A percentile compares a stretch with the other conserved stretches of the same genome.
phyloP scores from a whole-genome alignment of 2,329 filamentous ascomycete species.

The Talaromyces sp. region DNA sequence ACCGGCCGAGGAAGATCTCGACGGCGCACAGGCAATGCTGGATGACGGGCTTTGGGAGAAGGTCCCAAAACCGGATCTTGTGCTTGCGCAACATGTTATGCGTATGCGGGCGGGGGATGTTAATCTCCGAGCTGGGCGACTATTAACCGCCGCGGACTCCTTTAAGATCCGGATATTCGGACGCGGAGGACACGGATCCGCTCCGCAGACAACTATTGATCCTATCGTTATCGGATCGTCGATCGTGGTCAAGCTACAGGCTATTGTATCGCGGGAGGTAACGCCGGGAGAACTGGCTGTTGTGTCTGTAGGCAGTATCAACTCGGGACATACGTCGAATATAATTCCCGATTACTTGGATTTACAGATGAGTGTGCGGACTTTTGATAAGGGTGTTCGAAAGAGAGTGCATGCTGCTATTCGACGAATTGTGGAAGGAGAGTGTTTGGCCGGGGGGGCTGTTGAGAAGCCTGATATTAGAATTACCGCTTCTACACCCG shows the following conservation, averaged over 20 bases:
- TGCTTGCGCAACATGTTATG: conserved; percentile 60
- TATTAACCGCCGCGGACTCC: conserved; percentile 41
- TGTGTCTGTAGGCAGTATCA: conserved; percentile 49
- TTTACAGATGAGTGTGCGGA: conserved; percentile 48
- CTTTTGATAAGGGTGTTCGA: conserved; percentile 34
- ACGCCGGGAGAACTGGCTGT: conserved; percentile 46
- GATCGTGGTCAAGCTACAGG: conserved; percentile 46
- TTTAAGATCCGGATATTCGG: conserved; percentile 45
- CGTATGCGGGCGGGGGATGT: conserved; percentile 40
- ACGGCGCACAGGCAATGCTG: conserved; percentile 63
- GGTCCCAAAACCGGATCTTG: conserved; percentile 59
- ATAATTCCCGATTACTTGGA: conserved; percentile 49
- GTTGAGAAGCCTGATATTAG: conserved; percentile 48
- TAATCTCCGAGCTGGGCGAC: conserved; percentile 33
- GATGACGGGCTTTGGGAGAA: conserved; percentile 59
- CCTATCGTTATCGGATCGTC: conserved; percentile 50
- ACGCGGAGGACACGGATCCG: conserved; percentile 48
- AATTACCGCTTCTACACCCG: conserved; percentile 48
- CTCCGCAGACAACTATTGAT: conserved; percentile 51
- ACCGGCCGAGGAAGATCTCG: conserved; percentile 63
- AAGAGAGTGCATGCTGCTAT: conserved; percentile 42
- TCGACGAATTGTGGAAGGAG: conserved; percentile 53
- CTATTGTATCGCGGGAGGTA: conserved; percentile 44
- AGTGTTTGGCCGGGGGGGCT: conserved; percentile 54
- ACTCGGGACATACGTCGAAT: conserved; percentile 49